Evolutionary conservation across 148 eudicot genomes (phyloP), one percentile per base, ranked within the genome.

Genomic region (Pouteria glomerata): DNA sequence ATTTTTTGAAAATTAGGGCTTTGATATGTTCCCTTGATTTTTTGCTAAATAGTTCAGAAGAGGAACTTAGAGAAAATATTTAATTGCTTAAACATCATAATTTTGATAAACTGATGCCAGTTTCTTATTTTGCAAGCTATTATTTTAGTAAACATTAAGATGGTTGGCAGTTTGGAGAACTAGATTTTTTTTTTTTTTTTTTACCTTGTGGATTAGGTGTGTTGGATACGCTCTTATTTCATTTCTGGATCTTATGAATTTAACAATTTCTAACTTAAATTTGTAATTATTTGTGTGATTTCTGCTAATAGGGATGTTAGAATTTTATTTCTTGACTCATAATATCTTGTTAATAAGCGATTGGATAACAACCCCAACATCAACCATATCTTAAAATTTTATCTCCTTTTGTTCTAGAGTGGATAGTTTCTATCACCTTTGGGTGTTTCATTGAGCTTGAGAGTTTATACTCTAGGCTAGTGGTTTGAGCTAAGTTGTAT

Each of bases 1-100:
- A 10, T 42, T 13, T 30, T 35, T 7, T 33, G 26, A 23, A 53
- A 58, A 21, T 12, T 35, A 35, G 8, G 8, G 12, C 71, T 68
- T 68, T 31, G 71, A 68, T 68, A 29, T 50, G 39, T 48, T 68
- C 24, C 21, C 53, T 31, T 14, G 56, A 29, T n/a, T 50, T n/a
- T n/a, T 68, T 11, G 26, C 2, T 51, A 30, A 24, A 27, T 23
- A 52, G 27, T 53, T 26, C 35, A 31, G 4, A 68, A 2, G 44
- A 68, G 26, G 45, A n/a, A 6, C 21, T 68, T 13, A 37, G 57
- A 48, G 7, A 66, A 31, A 52, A 14, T 50, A 19, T 52, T n/a
- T 47, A 4, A 8, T 31, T 24, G 42, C n/a, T 53, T n/a, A 42
- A 31, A 35, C 58, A 51, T 58, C 41, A 26, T 68, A 52, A 33